Conservation (phyloP, 148 eudicot genomes). For the Chenopodium suecicum region DNA sequence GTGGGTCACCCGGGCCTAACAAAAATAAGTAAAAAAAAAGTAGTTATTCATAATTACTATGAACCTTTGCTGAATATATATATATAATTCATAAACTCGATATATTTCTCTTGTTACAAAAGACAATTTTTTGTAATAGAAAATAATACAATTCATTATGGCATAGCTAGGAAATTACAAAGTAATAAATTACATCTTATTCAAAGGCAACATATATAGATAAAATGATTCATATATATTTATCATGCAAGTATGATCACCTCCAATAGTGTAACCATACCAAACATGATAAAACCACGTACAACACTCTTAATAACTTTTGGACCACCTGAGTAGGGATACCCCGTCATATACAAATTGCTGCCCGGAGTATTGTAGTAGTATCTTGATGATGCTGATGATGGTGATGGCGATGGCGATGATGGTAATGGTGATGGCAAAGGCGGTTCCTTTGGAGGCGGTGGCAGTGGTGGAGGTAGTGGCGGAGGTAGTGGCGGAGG, state of each 20-base stretch:
- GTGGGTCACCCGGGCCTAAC: too few relatives aligned
- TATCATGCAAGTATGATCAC: conserved; percentile 19
- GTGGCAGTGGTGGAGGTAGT: conserved; percentile 23
- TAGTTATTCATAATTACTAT: too few relatives aligned
- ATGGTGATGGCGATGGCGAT: conserved; percentile 40
- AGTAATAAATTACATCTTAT: neutral
- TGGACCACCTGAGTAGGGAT: conserved; percentile 24
- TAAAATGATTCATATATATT: neutral
- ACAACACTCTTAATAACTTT: conserved; percentile 6
- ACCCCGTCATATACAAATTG: conserved; percentile 31
- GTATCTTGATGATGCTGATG: conserved; percentile 22
- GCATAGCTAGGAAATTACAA: neutral
- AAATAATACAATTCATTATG: neutral
- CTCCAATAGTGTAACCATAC: conserved; percentile 24
- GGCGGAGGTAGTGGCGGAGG: conserved; percentile 44
- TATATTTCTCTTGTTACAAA: too few relatives aligned
- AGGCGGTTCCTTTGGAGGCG: neutral
- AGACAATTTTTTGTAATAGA: too few relatives aligned
- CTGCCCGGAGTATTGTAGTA: conserved; percentile 30
- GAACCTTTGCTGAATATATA: too few relatives aligned
- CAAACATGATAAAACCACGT: conserved; percentile 10
- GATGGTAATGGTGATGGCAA: conserved; percentile 37
- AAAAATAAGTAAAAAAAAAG: too few relatives aligned
- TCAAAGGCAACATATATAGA: neutral
- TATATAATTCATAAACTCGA: too few relatives aligned